Evolutionary conservation across 176 grass and related monocot genomes (phyloP), one percentile per base, ranked within the genome.

Genomic region (Aegilops speltoides): DNA sequence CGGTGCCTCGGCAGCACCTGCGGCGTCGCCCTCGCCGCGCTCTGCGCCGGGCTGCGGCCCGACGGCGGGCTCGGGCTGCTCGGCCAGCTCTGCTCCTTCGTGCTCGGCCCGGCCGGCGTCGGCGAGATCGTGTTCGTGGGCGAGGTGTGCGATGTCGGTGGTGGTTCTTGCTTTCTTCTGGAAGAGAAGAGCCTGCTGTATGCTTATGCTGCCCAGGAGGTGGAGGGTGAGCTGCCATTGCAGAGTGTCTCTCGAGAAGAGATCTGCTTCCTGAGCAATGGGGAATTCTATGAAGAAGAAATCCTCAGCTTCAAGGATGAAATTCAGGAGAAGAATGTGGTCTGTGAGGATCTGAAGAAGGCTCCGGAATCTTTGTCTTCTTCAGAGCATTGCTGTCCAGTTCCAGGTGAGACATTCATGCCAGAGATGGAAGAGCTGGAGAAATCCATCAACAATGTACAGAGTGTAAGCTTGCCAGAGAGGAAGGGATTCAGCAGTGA

Each of bases 1-100:
- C 38, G 84, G 14, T 92, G 73, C 19, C 87, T 96, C n/a, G 87
- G 93, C 10, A 82, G 79, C 75, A 95, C 92, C 52, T 94, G 85
- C 87, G 26, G 83, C 84, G 76, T 96, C 78, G 89, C 89, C 40
- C 79, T 99, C 54, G 66, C 82, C 81, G 68, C 85, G 45, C 92
- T 99, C 74, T 81, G 86, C 28, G 57, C 85, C 54, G 80, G 84
- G 78, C 85, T 88, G 26, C 23, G 13, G 12, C 76, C 80, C 1
- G 48, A 83, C 29, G 76, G 24, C 2, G 40, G 83, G 33, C 46
- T 77, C 17, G 82, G 84, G 74, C 73, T 97, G 2, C 26, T 96
- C 10, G 90, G 64, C 13, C 87, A 94, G 68, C 86, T 93, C 75
- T 91, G 82, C 82, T 84, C 81, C 77, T 91, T 88, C 29, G 82